phyloP scores from a whole-genome alignment of 2,329 filamentous ascomycete genomes.

The Aureobasidium sp. region DNA sequence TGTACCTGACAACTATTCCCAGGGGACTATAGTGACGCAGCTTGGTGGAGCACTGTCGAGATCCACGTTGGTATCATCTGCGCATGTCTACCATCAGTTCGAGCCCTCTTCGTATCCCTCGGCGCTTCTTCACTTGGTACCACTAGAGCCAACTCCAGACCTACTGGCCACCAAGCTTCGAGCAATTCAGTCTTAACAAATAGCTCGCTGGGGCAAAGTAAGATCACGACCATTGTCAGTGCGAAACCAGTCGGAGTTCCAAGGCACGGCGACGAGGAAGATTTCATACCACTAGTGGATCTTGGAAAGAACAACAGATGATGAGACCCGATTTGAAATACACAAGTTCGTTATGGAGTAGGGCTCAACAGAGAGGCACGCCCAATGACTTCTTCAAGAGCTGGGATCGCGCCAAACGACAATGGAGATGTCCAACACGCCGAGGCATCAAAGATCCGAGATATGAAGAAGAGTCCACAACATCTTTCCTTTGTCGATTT shows the following conservation, averaged over 20 bases:
- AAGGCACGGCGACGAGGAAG: conserved; percentile 2
- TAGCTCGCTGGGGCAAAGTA: not conserved
- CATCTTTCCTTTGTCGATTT: too few relatives aligned
- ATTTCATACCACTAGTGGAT: conserved; percentile 11
- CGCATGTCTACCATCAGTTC: conserved; percentile 16
- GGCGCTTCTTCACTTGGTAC: conserved; percentile 7
- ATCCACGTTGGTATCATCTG: conserved; percentile 15
- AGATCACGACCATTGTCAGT: not conserved
- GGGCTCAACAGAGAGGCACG: too few relatives aligned
- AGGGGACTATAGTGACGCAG: conserved; percentile 13
- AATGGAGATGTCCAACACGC: too few relatives aligned
- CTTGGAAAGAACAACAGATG: not conserved
- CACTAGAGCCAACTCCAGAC: not conserved
- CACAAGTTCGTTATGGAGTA: not conserved
- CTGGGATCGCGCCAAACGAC: too few relatives aligned
- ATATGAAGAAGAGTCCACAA: too few relatives aligned
- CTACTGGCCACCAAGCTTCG: not conserved
- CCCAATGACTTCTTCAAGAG: too few relatives aligned
- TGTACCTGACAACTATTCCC: not conserved
- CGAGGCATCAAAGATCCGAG: too few relatives aligned
- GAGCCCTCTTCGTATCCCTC: conserved; percentile 9
- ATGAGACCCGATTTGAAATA: not conserved
- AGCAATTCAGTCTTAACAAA: not conserved
- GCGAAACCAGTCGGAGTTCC: not conserved
- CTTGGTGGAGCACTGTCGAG: conserved; percentile 15